Conservation (phyloP, 1,139 yeast species). For the Candida tetrigidarum region DNA sequence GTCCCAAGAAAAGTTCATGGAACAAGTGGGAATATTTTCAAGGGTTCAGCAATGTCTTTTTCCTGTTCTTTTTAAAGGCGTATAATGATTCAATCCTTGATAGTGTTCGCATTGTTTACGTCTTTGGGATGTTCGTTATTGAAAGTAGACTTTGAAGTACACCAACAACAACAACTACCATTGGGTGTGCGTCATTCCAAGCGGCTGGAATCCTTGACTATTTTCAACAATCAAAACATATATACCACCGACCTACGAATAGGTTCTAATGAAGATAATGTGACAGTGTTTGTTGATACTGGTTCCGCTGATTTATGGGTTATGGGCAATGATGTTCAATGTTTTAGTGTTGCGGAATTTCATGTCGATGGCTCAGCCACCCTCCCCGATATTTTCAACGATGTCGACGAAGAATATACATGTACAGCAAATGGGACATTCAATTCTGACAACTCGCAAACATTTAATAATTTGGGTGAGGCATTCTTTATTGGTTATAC, state of each 20-base stretch:
- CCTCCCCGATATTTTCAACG: background rate
- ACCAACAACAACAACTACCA: background rate
- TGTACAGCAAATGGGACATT: slow-evolving; percentile 16
- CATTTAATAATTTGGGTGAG: slow-evolving; percentile 5
- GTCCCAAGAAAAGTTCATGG: background rate
- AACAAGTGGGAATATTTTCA: too few relatives aligned
- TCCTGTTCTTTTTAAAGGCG: background rate
- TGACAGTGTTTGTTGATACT: slow-evolving; percentile 43
- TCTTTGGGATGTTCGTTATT: background rate
- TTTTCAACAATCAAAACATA: slow-evolving; percentile 16
- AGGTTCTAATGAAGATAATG: slow-evolving; percentile 37
- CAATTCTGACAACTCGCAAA: slow-evolving; percentile 12
- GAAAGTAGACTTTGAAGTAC: background rate
- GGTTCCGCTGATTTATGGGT: slow-evolving; percentile 52
- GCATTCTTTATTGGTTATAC: slow-evolving; percentile 42
- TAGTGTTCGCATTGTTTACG: background rate
- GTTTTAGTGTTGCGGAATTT: slow-evolving; percentile 29
- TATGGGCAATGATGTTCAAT: slow-evolving; percentile 12
- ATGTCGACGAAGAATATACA: background rate
- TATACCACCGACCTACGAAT: slow-evolving; percentile 25
- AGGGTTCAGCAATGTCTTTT: too few relatives aligned
- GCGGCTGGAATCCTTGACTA: slow-evolving; percentile 33
- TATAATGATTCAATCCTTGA: background rate
- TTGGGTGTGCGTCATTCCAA: background rate
- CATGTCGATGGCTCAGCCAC: slow-evolving; percentile 8